Conservation (phyloP, 805 yeast genomes). For the Spathaspora hagerdaliae region DNA sequence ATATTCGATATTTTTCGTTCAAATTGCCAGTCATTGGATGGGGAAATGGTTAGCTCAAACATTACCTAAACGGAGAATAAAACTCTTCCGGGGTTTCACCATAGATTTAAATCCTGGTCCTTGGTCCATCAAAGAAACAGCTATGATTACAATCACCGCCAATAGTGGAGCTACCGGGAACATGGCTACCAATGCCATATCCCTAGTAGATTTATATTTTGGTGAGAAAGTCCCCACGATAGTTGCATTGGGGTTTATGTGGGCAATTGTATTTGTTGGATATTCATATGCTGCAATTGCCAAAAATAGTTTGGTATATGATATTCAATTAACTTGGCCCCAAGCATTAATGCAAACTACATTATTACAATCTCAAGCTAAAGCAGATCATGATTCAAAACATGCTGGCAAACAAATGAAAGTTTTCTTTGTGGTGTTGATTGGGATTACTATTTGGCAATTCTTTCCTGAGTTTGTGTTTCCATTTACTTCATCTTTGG, state of each 20-base stretch:
- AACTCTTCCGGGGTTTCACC: slow-evolving; percentile 10
- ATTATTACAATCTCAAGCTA: slow-evolving; percentile 29
- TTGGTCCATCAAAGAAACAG: slow-evolving; percentile 52
- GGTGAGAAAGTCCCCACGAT: slow-evolving; percentile 30
- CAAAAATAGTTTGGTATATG: slow-evolving; percentile 40
- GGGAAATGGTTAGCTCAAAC: slow-evolving; percentile 43
- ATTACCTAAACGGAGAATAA: slow-evolving; percentile 31
- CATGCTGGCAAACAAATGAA: slow-evolving; percentile 27
- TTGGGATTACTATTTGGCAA: slow-evolving; percentile 41
- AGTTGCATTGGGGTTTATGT: slow-evolving; percentile 44
- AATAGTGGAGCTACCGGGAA: slow-evolving; percentile 52
- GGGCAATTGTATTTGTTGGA: slow-evolving; percentile 49
- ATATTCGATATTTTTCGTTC: slow-evolving; percentile 50
- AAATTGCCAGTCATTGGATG: slow-evolving; percentile 44
- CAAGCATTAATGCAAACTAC: slow-evolving; percentile 51
- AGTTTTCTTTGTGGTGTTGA: slow-evolving; percentile 32
- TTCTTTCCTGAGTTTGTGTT: slow-evolving; percentile 46
- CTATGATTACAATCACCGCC: slow-evolving; percentile 49
- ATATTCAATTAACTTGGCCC: slow-evolving; percentile 49
- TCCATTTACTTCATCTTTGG: slow-evolving; percentile 47
- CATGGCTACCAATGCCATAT: slow-evolving; percentile 44
- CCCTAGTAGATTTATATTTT: slow-evolving; percentile 44
- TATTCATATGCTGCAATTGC: slow-evolving; percentile 53
- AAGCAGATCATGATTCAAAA: slow-evolving; percentile 13
- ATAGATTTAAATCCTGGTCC: slow-evolving; percentile 51